These are phyloP conservation scores for Mollisiaceae sp. DNA, from an alignment of 2,329 filamentous ascomycete genomes.

Conservation along the genomic window DNA sequence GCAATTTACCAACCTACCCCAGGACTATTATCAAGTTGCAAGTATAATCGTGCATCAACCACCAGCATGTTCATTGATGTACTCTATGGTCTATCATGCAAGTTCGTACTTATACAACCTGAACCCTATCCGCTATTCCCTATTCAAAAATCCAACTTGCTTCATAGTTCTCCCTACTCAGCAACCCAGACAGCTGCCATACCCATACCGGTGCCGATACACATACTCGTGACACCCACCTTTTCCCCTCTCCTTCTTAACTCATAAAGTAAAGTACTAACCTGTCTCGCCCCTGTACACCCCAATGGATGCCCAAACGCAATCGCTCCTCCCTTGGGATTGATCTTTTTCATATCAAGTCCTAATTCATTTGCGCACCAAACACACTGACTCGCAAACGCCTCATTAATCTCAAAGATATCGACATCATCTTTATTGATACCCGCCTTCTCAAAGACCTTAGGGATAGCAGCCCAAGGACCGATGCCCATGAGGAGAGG, in stretches of 20 bases:
- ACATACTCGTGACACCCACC: slow-evolving; percentile 95
- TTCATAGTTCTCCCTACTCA: slow-evolving; percentile 60
- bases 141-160: neutral
- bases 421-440: slow-evolving; percentile 90
- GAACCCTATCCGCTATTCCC: neutral
- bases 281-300: slow-evolving; percentile 91
- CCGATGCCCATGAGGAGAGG: slow-evolving; percentile 96
- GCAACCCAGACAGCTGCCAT: slow-evolving; percentile 97
- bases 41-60: neutral
- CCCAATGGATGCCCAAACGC: slow-evolving; percentile 95
- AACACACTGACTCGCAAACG: slow-evolving; percentile 92
- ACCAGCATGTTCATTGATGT: slow-evolving; percentile 10
- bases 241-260: slow-evolving; percentile 82
- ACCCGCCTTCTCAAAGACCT: slow-evolving; percentile 85
- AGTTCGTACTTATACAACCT: slow-evolving; percentile 29
- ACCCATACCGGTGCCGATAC: slow-evolving; percentile 94
- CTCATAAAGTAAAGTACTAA: slow-evolving; percentile 91
- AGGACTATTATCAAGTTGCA: too few relatives aligned
- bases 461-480: slow-evolving; percentile 94
- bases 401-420: slow-evolving; percentile 99
- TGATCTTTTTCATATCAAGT: slow-evolving; percentile 84
- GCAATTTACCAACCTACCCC: too few relatives aligned
- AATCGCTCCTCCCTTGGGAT: slow-evolving; percentile 96
- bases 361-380: slow-evolving; percentile 92
- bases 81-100: slow-evolving; percentile 28